A percentile compares a stretch with the other conserved stretches of the same genome.
These are phyloP conservation scores for Turnera subulata DNA, from an alignment of 345 rosid genomes.

Conservation along the genomic window DNA sequence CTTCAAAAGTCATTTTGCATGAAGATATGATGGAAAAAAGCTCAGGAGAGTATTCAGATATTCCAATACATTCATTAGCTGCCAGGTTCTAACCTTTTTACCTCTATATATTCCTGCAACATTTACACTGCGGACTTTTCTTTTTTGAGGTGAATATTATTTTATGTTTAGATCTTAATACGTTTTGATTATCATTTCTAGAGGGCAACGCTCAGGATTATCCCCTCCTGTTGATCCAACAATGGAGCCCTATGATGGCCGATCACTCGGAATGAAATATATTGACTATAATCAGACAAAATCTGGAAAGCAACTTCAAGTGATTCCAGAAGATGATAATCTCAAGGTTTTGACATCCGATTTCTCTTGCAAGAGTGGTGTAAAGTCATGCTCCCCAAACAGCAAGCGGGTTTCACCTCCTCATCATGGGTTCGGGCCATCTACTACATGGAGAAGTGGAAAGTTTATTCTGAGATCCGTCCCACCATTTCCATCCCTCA, in stretches of 20 bases:
- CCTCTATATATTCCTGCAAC: neutral
- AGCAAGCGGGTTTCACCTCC: slow-evolving; percentile 33
- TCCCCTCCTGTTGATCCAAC: slow-evolving; percentile 11
- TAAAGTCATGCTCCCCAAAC: slow-evolving; percentile 33
- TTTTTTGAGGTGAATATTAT: slow-evolving; percentile 1
- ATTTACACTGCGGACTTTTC: neutral
- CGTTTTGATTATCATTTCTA: neutral
- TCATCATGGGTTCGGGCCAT: slow-evolving; percentile 23
- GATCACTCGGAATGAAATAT: slow-evolving; percentile 1
- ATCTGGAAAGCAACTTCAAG: slow-evolving; percentile 21
- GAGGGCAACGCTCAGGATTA: slow-evolving; percentile 19
- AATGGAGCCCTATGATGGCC: neutral
- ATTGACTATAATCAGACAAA: slow-evolving; percentile 15
- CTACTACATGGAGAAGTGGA: slow-evolving; percentile 20
- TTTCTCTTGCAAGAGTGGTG: slow-evolving; percentile 10
- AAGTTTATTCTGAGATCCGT: slow-evolving; percentile 41
- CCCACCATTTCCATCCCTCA: slow-evolving; percentile 32
- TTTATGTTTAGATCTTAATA: too few species aligned
- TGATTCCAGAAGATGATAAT: slow-evolving; percentile 30
- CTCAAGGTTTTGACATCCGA: slow-evolving; percentile 14
- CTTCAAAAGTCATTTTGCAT: slow-evolving; percentile 8
- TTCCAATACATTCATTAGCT: slow-evolving; percentile 17
- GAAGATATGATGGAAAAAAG: slow-evolving; percentile 5
- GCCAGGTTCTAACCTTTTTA: slow-evolving; percentile 26
- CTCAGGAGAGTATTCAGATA: slow-evolving; percentile 30